Percentiles rank a stretch among this genome's conserved stretches.
Conservation (phyloP, 257 asterid genomes). For the Gynochthodes officinalis region DNA sequence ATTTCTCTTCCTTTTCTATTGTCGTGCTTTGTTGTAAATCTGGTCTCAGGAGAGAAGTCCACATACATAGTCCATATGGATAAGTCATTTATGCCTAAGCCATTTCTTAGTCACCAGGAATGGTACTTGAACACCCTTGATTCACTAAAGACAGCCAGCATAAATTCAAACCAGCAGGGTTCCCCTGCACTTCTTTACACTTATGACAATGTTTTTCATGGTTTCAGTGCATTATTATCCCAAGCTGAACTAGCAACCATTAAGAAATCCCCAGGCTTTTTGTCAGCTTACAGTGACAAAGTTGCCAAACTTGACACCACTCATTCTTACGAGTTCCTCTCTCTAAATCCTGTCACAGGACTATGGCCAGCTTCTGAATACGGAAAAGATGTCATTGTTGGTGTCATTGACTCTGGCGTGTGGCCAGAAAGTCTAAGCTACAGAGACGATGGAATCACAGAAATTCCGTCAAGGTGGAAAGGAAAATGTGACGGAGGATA, state of each 20-base stretch:
- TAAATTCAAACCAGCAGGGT: not conserved
- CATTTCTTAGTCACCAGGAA: constrained; percentile 17
- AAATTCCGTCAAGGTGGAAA: constrained; percentile 42
- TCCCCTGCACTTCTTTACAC: constrained; percentile 27
- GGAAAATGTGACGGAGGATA: constrained; percentile 39
- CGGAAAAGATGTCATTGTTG: constrained; percentile 47
- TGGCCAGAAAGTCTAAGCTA: constrained; percentile 58
- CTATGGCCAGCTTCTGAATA: constrained; percentile 50
- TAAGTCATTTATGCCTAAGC: constrained; percentile 36
- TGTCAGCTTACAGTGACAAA: constrained; percentile 36
- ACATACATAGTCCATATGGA: constrained; percentile 42
- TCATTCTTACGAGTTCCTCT: constrained; percentile 42
- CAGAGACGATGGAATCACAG: constrained; percentile 43
- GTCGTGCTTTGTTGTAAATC: not conserved
- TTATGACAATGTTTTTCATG: constrained; percentile 43
- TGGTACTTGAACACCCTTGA: constrained; percentile 13
- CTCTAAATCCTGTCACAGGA: constrained; percentile 39
- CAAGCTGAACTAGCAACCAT: constrained; percentile 29
- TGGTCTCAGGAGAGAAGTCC: constrained; percentile 23
- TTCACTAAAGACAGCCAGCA: constrained; percentile 21
- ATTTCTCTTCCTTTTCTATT: constrained; percentile 17
- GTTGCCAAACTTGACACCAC: constrained; percentile 45
- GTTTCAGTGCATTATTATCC: constrained; percentile 45
- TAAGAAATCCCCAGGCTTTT: constrained; percentile 33
- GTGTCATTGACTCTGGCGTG: constrained; percentile 48